Conservation (phyloP, 306 rosid genomes). For the Pyrus betulifolia region DNA sequence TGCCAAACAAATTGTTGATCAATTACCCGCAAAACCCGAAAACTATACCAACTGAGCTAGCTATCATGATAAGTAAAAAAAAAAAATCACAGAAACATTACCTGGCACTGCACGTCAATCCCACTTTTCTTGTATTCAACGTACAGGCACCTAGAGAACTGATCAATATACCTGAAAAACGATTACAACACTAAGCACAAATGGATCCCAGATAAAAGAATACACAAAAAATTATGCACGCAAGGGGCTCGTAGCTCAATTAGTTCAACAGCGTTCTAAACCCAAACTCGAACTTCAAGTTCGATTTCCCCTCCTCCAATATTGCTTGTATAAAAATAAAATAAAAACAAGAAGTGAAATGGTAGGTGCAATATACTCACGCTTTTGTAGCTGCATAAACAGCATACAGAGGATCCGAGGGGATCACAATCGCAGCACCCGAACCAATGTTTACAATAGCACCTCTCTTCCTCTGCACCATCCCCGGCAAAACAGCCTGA, state of each 20-base stretch:
- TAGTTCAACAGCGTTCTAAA: neutral
- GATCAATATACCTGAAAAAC: constrained; percentile 75
- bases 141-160: constrained; percentile 81
- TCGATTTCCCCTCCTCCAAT: too few species aligned
- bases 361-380: constrained; percentile 31
- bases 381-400: constrained; percentile 96
- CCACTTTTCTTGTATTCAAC: constrained; percentile 95
- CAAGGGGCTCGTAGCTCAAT: neutral
- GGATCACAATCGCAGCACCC: constrained; percentile 83
- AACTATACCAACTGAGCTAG: neutral
- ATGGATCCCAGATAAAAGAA: neutral
- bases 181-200: neutral
- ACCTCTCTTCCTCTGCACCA: constrained; percentile 80
- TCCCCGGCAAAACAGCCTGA: constrained; percentile 73
- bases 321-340: neutral
- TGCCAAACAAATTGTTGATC: neutral
- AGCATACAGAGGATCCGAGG: constrained; percentile 94
- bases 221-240: too few species aligned
- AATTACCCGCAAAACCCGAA: neutral
- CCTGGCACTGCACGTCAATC: constrained; percentile 99
- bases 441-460: constrained; percentile 95
- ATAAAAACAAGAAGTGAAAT: neutral
- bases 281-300: neutral
- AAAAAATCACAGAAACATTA: constrained; percentile 18
- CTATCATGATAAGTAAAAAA: neutral